These are phyloP conservation scores for Staphylotrichum tortipilum DNA, from an alignment of 495 filamentous ascomycete genomes.

Conservation along the genomic window DNA sequence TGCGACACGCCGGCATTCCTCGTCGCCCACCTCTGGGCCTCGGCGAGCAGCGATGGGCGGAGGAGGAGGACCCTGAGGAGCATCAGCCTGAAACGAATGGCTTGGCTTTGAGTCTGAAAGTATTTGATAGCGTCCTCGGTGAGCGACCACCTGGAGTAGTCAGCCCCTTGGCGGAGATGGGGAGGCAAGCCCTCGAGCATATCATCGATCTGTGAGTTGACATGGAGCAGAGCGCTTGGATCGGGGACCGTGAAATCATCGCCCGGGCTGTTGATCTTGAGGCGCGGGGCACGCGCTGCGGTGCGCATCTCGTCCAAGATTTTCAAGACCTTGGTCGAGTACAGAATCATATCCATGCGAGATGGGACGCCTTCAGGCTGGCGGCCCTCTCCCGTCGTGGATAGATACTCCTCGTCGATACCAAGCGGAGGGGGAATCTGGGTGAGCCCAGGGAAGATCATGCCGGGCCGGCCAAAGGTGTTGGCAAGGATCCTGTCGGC, in stretches of 20 bases:
- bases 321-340: neutral
- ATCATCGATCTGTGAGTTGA: constrained; percentile 12
- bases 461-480: constrained; percentile 29
- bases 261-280: neutral
- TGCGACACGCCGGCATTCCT: neutral
- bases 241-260: constrained; percentile 5
- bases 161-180: constrained; percentile 6
- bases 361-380: constrained; percentile 13
- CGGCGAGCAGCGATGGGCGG: constrained; percentile 10
- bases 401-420: constrained; percentile 29
- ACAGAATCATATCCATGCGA: constrained; percentile 1
- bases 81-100: neutral
- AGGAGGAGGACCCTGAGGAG: constrained; percentile 11
- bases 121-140: neutral
- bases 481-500: constrained; percentile 21
- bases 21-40: constrained; percentile 2
- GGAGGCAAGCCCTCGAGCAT: neutral
- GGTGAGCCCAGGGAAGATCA: constrained; percentile 16
- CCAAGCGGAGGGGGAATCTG: constrained; percentile 10
- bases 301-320: constrained; percentile 1
- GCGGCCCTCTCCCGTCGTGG: constrained; percentile 5
- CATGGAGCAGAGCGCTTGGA: constrained; percentile 4
- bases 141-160: neutral
- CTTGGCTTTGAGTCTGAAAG: constrained; percentile 1
- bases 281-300: neutral